Evolutionary conservation across 139 green algal genomes (phyloP), one percentile per base, ranked within the genome.

Genomic region (Coelastrella sp.): DNA sequence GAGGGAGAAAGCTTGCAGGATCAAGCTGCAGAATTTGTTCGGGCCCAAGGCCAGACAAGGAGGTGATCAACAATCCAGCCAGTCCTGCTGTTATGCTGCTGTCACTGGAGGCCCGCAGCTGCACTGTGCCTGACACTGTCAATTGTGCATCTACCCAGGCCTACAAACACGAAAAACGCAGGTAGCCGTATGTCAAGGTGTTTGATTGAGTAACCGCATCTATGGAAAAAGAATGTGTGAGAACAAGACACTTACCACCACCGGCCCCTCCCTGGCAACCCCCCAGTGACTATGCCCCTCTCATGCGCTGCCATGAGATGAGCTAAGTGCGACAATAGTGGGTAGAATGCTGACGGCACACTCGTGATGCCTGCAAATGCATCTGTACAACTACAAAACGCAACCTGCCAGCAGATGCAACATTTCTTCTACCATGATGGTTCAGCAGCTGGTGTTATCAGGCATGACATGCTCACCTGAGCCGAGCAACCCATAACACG

Each of bases 401-500:
- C 35, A 49, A 49, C 35, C 35, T 49, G 35, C 35, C 35, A 49
- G 35, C 35, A 49, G 35, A 49, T 49, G 35, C 35, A 49, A 49
- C 35, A 3, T 49, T 49, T 49, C 35, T 49, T 49, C 35, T 49
- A 49, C 35, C 35, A 3, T 49, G 35, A 1, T 49, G 35, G 35
- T 49, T 49, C 35, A 49, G 35, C 35, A 49, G 35, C 35, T 49
- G 35, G 35, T 49, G 35, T 5, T 49, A 49, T 25, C 63, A 89
- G 73, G 15, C 63, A 72, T 83, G 74, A 20, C 6, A 70, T 84
- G 78, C 78, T 17, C 68, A 96, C 95, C 88, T 97, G 94, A 7
- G 97, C 90, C 6, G 97, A 97, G 93, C 98, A 99, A 25, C 97
- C 98, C 95, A 99, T 98, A 15, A 99, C 97, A 15, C 97, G 93